These are phyloP conservation scores for Mangifera indica DNA, from an alignment of 345 rosid genomes.

Conservation along the genomic window DNA sequence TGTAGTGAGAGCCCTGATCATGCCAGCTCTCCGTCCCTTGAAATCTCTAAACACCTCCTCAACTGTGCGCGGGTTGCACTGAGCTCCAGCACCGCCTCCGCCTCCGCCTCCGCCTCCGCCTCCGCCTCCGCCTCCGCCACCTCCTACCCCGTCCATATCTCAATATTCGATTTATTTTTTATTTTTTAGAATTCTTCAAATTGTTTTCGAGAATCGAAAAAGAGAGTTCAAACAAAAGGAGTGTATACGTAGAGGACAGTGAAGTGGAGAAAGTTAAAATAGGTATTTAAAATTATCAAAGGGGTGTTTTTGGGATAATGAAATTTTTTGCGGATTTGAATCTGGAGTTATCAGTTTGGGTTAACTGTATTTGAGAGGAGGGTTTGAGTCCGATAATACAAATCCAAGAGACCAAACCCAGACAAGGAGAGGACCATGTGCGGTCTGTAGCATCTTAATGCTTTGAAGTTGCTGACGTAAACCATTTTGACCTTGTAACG, in stretches of 20 bases:
- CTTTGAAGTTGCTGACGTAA: too few species aligned
- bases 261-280: constrained; percentile 7
- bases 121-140: constrained; percentile 25
- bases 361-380: too few species aligned
- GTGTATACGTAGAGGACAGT: too few species aligned
- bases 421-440: too few species aligned
- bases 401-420: background rate
- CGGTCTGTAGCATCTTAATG: too few species aligned
- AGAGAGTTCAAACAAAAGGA: background rate
- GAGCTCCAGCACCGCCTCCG: constrained; percentile 31
- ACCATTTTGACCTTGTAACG: too few species aligned
- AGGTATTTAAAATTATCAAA: background rate
- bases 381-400: constrained; percentile 15
- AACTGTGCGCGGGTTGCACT: constrained; percentile 59
- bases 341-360: constrained; percentile 23
- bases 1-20: constrained; percentile 66
- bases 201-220: background rate
- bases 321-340: constrained; percentile 34
- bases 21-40: constrained; percentile 65
- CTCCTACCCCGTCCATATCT: constrained; percentile 37
- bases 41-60: constrained; percentile 78
- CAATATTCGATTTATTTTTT: background rate
- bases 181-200: background rate
- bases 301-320: background rate
- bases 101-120: too few species aligned